Conservation (phyloP, 2,329 filamentous ascomycete genomes). For the Sodiomyces alkalinus region DNA sequence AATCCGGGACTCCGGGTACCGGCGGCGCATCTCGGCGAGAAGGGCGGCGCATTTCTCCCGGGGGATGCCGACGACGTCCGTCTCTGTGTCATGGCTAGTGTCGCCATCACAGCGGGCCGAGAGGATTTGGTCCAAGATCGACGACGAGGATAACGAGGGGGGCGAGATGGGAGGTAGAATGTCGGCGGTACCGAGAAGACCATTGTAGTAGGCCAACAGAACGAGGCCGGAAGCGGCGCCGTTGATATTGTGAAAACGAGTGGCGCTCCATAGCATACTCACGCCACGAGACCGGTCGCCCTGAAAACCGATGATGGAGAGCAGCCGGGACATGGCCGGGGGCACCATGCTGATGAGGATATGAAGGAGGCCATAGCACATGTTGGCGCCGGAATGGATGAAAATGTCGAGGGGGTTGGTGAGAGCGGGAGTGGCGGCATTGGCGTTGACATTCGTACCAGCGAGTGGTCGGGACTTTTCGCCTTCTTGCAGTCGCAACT, state of each 20-base stretch:
- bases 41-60: conserved; percentile 49
- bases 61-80: conserved; percentile 48
- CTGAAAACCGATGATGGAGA: conserved; percentile 80
- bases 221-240: conserved; percentile 78
- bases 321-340: conserved; percentile 71
- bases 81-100: not conserved
- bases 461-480: too few species aligned
- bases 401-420: conserved; percentile 71
- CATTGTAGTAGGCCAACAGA: conserved; percentile 77
- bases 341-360: conserved; percentile 87
- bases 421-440: conserved; percentile 49
- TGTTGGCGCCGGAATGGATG: conserved; percentile 73
- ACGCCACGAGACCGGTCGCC: conserved; percentile 76
- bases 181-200: conserved; percentile 71
- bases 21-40: conserved; percentile 55
- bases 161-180: conserved; percentile 66
- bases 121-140: too few species aligned
- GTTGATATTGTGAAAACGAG: conserved; percentile 74
- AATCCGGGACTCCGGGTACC: conserved; percentile 68
- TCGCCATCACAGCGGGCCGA: not conserved
- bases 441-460: too few species aligned
- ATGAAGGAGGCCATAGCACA: conserved; percentile 78
- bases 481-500: conserved; percentile 4
- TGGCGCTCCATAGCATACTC: conserved; percentile 79
- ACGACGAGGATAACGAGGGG: too few species aligned